Conservation (phyloP, 345 rosid species). For the Leavenworthia alabamica region DNA sequence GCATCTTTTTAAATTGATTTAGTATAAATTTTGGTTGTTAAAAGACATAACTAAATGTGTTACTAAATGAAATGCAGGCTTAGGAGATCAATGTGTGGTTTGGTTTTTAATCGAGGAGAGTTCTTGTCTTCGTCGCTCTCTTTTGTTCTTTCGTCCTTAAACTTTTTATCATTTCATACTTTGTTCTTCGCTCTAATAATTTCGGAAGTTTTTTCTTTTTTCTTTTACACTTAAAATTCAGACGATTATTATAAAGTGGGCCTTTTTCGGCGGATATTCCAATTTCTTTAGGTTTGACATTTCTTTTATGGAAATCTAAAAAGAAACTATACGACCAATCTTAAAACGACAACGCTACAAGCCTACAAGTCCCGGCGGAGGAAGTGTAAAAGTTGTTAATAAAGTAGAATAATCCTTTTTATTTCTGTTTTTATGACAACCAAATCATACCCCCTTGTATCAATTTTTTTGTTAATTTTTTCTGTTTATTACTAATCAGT, state of each 20-base stretch:
- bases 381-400: neutral
- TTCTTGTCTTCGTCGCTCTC: slow-evolving; percentile 12
- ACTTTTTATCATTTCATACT: slow-evolving; percentile 14
- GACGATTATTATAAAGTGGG: slow-evolving; percentile 1
- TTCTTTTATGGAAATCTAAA: neutral
- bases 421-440: too few species aligned
- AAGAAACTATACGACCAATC: too few species aligned
- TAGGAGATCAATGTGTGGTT: slow-evolving; percentile 19
- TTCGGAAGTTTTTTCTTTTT: slow-evolving; percentile 4
- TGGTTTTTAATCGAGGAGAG: slow-evolving; percentile 17
- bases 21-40: neutral
- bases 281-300: neutral
- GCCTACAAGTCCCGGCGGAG: neutral
- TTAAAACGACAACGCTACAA: neutral
- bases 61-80: slow-evolving; percentile 21
- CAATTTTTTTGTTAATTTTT: too few species aligned
- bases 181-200: slow-evolving; percentile 14
- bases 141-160: slow-evolving; percentile 5
- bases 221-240: neutral
- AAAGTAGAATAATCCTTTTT: neutral
- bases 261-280: slow-evolving; percentile 7
- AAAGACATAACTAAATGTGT: neutral
- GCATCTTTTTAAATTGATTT: neutral
- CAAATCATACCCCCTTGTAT: too few species aligned
- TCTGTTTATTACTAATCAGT: too few species aligned